Base-by-base conservation (phyloP, 2,329 filamentous ascomycete species). In the Macroventuria anomochaeta region DNA sequence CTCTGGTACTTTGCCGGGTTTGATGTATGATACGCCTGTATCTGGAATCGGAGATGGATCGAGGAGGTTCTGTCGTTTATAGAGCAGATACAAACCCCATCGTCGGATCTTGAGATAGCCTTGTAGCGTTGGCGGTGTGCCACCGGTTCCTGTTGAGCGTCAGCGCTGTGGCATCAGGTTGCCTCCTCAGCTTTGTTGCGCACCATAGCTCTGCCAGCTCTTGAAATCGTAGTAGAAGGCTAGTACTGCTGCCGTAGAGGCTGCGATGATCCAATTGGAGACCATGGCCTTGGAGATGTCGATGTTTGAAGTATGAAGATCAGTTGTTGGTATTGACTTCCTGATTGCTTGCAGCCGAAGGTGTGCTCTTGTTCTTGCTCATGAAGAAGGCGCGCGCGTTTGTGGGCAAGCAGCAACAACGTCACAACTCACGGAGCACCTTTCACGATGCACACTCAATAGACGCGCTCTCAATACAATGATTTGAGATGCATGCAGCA, bases 1-100 rank as follows among this genome's bases (percentile, higher is more conserved):
- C n/a, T 51, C 31, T 17, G 67, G 61, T 6, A 71, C 37, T 32
- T 50, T 59, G 12, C 60, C 55, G 5, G 60, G 47, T 12, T 62
- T 59, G 37, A 72, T 63, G 40, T 71, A 72, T 15, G 56, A 57
- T 8, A 56, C 43, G 6, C 69, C 69, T 31, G 57, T 51, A 28
- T 62, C 53, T 8, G 65, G 62, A 1, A 72, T 65, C 8, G 63
- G 52, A 4, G 67, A 63, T 31, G 61, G 17, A 33, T 69, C 64
- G 17, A 65, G 54, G 1, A 72, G 58, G 40, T 71, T 57, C 33
- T 69, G 55, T 18, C 60, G 56, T 4, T 62, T 57, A 39, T 61
- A 70, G n/a, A 68, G 43, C 5, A 69, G 42, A 13, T 66, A 71
- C 11, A 71, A 44, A 7, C 68, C 68, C 65, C 67, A 70, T 49